Evolutionary conservation across 2,329 filamentous ascomycete species (phyloP), one percentile per base, ranked within the genome.

Genomic region (Leptoxyphium fumago): DNA sequence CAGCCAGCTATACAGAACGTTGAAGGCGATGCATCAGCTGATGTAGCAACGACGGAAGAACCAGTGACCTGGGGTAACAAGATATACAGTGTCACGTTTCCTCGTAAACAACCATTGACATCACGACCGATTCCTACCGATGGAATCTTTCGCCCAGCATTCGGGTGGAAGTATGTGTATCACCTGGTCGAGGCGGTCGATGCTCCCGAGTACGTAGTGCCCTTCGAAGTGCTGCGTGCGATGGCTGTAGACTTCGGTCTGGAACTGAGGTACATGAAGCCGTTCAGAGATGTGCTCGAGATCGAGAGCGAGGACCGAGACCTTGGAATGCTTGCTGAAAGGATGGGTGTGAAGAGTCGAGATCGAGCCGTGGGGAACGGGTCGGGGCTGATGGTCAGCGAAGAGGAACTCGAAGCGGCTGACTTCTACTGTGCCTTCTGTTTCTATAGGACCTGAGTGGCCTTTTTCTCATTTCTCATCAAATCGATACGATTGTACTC

Each of bases 101-200:
- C 86, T 0, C 82, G 82, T 17, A 74, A 81, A 57, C 58, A 59
- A 46, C 48, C 55, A 30, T 45, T 58, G 9, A 49, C 50, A 28
- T 43, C 46, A 11, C 53, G 55, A 38, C 51, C 56, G 13, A 47
- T 63, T 0, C 86, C 88, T 4, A 72, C 78, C 15, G 86, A 95
- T 60, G 91, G 91, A 43, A 73, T 91, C 29, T 98, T 98, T 67
- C 80, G 91, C 5, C 91, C 91, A 5, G 86, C 91, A 0, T 96
- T 87, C 60, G 91, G 89, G 41, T 96, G 91, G 88, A 94, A 91
- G 64, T 98, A 98, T 67, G 94, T 79, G 59, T 98, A 94, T 69
- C 94, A 87, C 63, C 78, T 98, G 45, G 81, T 91, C 56, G 91
- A 98, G 65, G 91, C 91, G 0, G 91, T 98, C 15, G 89, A 96